Percentiles rank a stretch among this genome's conserved stretches.
Evolutionary conservation across 768 basidiomycete genomes (phyloP).

Genomic region (Kwoniella botswanensis): DNA sequence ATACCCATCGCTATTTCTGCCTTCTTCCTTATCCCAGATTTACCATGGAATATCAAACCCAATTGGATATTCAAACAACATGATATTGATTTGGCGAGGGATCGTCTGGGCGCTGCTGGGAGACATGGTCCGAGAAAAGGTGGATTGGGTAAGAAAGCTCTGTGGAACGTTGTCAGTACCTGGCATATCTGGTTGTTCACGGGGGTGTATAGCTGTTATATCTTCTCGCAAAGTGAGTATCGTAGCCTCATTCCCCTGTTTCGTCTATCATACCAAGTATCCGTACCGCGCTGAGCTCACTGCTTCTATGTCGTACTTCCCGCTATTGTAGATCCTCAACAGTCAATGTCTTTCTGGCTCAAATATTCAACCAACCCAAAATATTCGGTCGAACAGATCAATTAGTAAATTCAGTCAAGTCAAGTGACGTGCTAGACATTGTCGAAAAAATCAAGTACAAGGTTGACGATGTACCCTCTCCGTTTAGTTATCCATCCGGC

Average conservation of each 20-base stretch:
- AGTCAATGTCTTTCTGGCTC: constrained; percentile 43
- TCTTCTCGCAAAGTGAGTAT: constrained; percentile 28
- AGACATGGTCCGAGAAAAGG: constrained; percentile 29
- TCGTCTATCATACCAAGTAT: neutral
- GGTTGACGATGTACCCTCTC: neutral
- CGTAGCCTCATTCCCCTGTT: neutral
- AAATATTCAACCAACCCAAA: constrained; percentile 36
- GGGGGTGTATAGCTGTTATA: constrained; percentile 26
- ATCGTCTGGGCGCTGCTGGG: constrained; percentile 19
- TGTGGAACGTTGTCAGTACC: constrained; percentile 25
- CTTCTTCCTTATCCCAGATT: constrained; percentile 40
- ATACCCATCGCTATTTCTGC: constrained; percentile 35
- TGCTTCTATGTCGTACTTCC: too few relatives aligned
- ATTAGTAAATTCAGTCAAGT: constrained; percentile 10
- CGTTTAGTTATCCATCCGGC: constrained; percentile 29
- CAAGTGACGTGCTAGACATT: neutral
- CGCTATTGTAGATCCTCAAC: constrained; percentile 15
- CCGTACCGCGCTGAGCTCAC: neutral
- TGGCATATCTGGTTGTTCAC: constrained; percentile 45
- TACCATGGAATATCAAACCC: constrained; percentile 34
- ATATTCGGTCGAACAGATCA: constrained; percentile 36
- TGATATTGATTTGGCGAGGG: constrained; percentile 37
- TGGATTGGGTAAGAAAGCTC: constrained; percentile 12
- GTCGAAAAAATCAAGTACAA: neutral
- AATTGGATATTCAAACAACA: constrained; percentile 29